phyloP scores from a whole-genome alignment of 768 basidiomycete genomes.

The Suillus plorans region DNA sequence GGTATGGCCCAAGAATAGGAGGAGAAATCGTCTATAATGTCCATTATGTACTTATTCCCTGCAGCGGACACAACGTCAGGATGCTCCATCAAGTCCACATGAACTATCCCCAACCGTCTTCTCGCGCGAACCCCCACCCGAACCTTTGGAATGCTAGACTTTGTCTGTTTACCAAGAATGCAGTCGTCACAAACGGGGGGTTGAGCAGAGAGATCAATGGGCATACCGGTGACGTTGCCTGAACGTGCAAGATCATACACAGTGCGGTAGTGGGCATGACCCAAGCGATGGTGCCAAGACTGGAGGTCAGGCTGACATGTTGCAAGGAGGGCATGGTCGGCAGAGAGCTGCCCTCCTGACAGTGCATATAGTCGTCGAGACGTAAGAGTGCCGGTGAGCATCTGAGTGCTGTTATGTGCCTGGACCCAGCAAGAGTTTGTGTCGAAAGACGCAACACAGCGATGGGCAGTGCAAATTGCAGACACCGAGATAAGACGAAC shows the following conservation, averaged over 20 bases:
- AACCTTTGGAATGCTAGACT: conserved; percentile 5
- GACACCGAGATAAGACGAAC: too few relatives aligned
- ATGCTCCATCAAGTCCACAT: conserved; percentile 12
- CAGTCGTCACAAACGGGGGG: conserved; percentile 2
- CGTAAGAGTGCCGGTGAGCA: too few relatives aligned
- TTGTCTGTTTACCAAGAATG: conserved; percentile 8
- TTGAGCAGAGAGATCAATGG: not conserved
- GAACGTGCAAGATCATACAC: conserved; percentile 28
- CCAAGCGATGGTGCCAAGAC: conserved; percentile 30
- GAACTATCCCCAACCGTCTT: not conserved
- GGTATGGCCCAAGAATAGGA: too few relatives aligned
- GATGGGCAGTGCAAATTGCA: too few relatives aligned
- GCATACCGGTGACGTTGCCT: conserved; percentile 12
- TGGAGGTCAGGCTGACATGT: conserved; percentile 10
- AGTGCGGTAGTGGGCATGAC: conserved; percentile 29
- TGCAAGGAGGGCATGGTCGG: too few relatives aligned
- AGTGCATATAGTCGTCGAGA: too few relatives aligned
- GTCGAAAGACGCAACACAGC: too few relatives aligned
- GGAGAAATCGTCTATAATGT: too few relatives aligned
- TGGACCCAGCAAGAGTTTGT: too few relatives aligned
- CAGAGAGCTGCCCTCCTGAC: too few relatives aligned
- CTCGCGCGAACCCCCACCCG: not conserved
- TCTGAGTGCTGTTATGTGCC: too few relatives aligned
- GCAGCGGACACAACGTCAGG: conserved; percentile 25
- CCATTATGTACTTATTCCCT: too few relatives aligned